phyloP scores from a whole-genome alignment of 2,329 filamentous ascomycete genomes.

The Tolypocladium album region DNA sequence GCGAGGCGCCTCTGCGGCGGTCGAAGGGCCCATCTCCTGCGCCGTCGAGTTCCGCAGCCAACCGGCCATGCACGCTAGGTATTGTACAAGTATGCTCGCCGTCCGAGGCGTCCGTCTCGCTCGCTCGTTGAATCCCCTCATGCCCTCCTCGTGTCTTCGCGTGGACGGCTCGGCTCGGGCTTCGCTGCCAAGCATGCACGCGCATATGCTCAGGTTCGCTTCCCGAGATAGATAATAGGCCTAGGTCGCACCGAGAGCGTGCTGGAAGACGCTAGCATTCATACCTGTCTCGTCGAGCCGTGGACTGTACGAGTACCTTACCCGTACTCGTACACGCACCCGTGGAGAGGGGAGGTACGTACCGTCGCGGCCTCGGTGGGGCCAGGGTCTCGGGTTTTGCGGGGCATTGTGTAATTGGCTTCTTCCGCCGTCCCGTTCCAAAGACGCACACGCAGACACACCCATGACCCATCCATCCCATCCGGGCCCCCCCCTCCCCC shows the following conservation, averaged over 20 bases:
- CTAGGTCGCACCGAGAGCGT: not conserved
- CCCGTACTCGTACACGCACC: not conserved
- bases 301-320: not conserved
- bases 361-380: not conserved
- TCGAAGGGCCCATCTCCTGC: too few species aligned
- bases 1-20: too few species aligned
- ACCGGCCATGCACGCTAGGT: not conserved
- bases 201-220: not conserved
- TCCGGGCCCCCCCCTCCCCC: not conserved
- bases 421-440: not conserved
- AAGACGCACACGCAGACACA: not conserved
- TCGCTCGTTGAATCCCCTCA: not conserved
- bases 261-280: not conserved
- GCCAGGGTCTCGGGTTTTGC: slow-evolving; percentile 1
- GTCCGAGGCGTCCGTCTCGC: not conserved
- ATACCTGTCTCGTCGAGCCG: too few species aligned
- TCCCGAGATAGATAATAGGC: not conserved
- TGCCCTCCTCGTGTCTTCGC: not conserved
- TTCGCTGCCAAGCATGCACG: not conserved
- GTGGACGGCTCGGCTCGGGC: not conserved
- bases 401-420: slow-evolving; percentile 1
- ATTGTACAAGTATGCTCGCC: not conserved
- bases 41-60: too few species aligned
- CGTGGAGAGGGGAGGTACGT: not conserved
- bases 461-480: not conserved